Conservation (phyloP, 345 rosid genomes). For the thale cress (Arabidopsis thaliana) region DNA sequence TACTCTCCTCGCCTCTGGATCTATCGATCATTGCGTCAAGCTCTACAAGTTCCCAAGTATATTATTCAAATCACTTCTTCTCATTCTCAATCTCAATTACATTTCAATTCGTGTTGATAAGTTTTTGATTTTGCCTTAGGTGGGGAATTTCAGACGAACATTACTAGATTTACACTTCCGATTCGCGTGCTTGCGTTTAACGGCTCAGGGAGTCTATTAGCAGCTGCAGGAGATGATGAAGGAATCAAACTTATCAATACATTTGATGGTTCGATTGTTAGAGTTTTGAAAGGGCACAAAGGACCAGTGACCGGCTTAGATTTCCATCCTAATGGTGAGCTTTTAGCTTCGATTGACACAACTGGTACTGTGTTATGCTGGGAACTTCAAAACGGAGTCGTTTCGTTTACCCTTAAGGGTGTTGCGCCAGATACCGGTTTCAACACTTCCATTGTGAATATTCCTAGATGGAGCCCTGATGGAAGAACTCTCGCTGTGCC, state of each 20-base stretch:
- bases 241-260: conserved; percentile 94
- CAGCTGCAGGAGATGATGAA: conserved; percentile 98
- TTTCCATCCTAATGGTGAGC: conserved; percentile 79
- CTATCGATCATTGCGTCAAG: conserved; percentile 93
- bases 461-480: conserved; percentile 92
- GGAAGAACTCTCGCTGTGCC: conserved; percentile 90
- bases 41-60: conserved; percentile 97
- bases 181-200: conserved; percentile 85
- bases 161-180: conserved; percentile 92
- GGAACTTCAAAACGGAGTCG: conserved; percentile 81
- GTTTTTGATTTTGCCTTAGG: conserved; percentile 50
- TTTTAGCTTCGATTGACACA: conserved; percentile 86
- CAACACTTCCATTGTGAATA: conserved; percentile 64
- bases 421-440: conserved; percentile 70
- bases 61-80: conserved; percentile 13
- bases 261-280: conserved; percentile 87
- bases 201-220: conserved; percentile 85
- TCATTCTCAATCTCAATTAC: background rate
- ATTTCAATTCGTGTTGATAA: background rate
- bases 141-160: conserved; percentile 91
- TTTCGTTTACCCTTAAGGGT: conserved; percentile 64
- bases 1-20: conserved; percentile 93
- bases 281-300: conserved; percentile 87
- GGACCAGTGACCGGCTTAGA: conserved; percentile 87
- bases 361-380: conserved; percentile 79